phyloP scores from a whole-genome alignment of 2,329 filamentous ascomycete species.

The Ophiostoma triangulosporum region DNA sequence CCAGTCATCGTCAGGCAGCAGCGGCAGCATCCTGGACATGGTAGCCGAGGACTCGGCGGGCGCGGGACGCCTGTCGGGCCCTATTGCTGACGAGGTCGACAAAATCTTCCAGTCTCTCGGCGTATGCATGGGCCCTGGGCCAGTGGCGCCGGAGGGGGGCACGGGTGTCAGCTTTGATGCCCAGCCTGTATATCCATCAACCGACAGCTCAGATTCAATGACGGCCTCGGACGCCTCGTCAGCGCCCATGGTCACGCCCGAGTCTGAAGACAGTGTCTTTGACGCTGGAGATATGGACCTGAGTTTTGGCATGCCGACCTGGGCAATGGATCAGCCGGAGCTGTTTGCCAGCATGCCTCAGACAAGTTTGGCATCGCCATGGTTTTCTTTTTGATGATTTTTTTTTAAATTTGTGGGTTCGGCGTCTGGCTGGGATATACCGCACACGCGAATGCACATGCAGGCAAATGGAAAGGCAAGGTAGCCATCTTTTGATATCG shows the following conservation, averaged over 20 bases:
- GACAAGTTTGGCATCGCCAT: background rate
- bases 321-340: slow-evolving; percentile 3
- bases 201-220: background rate
- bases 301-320: background rate
- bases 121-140: background rate
- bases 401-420: background rate
- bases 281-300: background rate
- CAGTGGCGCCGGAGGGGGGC: background rate
- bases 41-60: background rate
- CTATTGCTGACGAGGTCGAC: background rate
- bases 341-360: slow-evolving; percentile 7
- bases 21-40: background rate
- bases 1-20: background rate
- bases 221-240: background rate
- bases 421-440: background rate
- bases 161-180: background rate
- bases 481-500: background rate
- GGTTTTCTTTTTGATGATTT: slow-evolving; percentile 9
- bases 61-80: background rate
- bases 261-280: background rate
- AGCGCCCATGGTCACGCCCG: background rate
- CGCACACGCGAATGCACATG: background rate
- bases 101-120: background rate
- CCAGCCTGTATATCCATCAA: background rate
- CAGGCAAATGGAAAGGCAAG: background rate